Percentiles rank a stretch among this genome's conserved stretches.
These are phyloP conservation scores for Cerioporus squamosus DNA, from an alignment of 1,284 basidiomycete species.

Conservation along the genomic window DNA sequence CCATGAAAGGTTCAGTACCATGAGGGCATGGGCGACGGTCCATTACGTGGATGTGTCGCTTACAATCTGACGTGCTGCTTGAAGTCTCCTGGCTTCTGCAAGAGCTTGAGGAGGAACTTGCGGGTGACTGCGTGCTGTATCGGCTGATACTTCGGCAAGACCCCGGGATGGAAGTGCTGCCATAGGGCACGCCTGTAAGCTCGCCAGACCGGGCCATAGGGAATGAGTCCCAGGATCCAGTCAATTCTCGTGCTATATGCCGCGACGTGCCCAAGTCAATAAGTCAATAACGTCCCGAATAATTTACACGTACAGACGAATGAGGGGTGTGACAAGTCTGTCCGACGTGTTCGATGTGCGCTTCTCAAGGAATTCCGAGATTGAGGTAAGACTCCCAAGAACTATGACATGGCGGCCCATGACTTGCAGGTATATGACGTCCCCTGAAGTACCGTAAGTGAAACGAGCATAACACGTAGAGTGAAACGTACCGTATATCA, in stretches of 20 bases:
- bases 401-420: conserved; percentile 6
- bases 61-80: conserved; percentile 6
- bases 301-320: conserved; percentile 2
- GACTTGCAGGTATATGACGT: conserved; percentile 6
- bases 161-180: conserved; percentile 10
- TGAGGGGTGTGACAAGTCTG: neutral
- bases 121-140: neutral
- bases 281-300: too few species aligned
- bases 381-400: conserved; percentile 8
- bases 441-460: neutral
- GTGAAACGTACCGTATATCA: neutral
- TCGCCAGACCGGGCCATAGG: conserved; percentile 26
- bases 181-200: conserved; percentile 19
- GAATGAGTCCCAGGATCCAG: conserved; percentile 16
- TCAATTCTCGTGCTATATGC: neutral
- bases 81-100: neutral
- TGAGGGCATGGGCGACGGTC: too few species aligned
- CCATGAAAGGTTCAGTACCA: too few species aligned
- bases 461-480: too few species aligned
- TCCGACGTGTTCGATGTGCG: conserved; percentile 11
- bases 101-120: neutral
- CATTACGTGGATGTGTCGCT: neutral
- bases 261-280: too few species aligned
- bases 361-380: conserved; percentile 17
- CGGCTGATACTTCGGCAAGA: neutral